These are phyloP conservation scores for Aspergillus cavernicola DNA, from an alignment of 495 filamentous ascomycete genomes.

Conservation along the genomic window DNA sequence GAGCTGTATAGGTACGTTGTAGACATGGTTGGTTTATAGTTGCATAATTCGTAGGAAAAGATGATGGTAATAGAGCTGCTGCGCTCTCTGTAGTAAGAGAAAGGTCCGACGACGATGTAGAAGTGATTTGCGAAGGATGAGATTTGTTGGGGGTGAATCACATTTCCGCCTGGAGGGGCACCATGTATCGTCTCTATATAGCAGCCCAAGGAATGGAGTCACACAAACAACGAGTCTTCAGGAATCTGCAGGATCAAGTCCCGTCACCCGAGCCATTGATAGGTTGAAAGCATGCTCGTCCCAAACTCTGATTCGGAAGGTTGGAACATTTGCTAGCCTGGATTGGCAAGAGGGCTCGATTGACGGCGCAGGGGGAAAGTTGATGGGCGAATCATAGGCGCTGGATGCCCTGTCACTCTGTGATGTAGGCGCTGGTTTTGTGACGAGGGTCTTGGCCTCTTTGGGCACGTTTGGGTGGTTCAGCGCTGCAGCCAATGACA, in stretches of 20 bases:
- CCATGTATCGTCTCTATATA: background rate
- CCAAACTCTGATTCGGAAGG: conserved; percentile 2
- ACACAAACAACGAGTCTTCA: conserved; percentile 7
- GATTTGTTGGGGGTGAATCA: background rate
- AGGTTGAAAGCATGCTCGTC: background rate
- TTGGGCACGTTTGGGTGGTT: background rate
- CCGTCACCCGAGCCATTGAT: background rate
- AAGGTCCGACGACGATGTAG: too few species aligned
- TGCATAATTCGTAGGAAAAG: background rate
- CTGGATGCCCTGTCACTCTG: conserved; percentile 9
- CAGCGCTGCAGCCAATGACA: conserved; percentile 3
- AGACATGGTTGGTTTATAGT: background rate
- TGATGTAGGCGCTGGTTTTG: conserved; percentile 18
- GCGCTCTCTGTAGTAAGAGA: background rate
- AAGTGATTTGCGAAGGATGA: too few species aligned
- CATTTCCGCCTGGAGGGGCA: background rate
- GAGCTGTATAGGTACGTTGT: background rate
- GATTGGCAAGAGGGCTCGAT: conserved; percentile 5
- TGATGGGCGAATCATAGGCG: conserved; percentile 14
- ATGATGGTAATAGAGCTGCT: background rate
- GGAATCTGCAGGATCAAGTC: conserved; percentile 5
- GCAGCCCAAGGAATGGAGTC: background rate
- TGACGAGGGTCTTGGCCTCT: conserved; percentile 18
- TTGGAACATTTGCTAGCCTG: background rate
- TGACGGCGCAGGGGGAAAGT: conserved; percentile 6